phyloP scores from a whole-genome alignment of 2,329 filamentous ascomycete species.

The Xylariaceae sp. region DNA sequence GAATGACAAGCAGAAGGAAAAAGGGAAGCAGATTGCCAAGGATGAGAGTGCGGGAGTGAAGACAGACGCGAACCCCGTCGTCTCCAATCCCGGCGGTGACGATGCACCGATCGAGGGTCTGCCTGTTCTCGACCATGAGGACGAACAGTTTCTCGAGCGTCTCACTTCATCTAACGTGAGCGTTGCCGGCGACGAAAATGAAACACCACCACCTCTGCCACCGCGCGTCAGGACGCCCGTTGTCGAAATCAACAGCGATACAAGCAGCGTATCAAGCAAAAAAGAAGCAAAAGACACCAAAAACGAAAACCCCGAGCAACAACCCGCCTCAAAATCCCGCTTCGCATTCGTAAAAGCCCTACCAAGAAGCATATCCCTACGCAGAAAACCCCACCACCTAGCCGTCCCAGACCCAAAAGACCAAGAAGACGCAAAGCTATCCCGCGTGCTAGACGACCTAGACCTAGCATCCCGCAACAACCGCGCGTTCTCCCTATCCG shows the following conservation, averaged over 20 bases:
- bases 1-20: conserved; percentile 28
- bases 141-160: conserved; percentile 55
- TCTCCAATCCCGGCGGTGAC: conserved; percentile 27
- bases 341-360: conserved; percentile 40
- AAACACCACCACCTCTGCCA: conserved; percentile 51
- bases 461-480: conserved; percentile 82
- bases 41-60: conserved; percentile 19
- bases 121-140: conserved; percentile 52
- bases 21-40: conserved; percentile 24
- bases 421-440: conserved; percentile 59
- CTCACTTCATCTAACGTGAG: conserved; percentile 41
- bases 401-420: no score
- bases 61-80: conserved; percentile 11
- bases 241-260: conserved; percentile 46
- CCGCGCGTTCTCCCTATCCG: conserved; percentile 77
- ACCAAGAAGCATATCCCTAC: no score
- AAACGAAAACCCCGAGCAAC: conserved; percentile 34
- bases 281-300: conserved; percentile 27
- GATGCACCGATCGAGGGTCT: conserved; percentile 24
- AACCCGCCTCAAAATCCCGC: conserved; percentile 34
- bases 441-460: conserved; percentile 73
- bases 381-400: conserved; percentile 40
- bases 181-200: conserved; percentile 39
- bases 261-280: conserved; percentile 34
- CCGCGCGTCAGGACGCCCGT: conserved; percentile 49